A percentile compares a stretch with the other conserved stretches of the same genome.
Evolutionary conservation across 1,284 basidiomycete genomes (phyloP).

Genomic region (Microbotryum intermedium): DNA sequence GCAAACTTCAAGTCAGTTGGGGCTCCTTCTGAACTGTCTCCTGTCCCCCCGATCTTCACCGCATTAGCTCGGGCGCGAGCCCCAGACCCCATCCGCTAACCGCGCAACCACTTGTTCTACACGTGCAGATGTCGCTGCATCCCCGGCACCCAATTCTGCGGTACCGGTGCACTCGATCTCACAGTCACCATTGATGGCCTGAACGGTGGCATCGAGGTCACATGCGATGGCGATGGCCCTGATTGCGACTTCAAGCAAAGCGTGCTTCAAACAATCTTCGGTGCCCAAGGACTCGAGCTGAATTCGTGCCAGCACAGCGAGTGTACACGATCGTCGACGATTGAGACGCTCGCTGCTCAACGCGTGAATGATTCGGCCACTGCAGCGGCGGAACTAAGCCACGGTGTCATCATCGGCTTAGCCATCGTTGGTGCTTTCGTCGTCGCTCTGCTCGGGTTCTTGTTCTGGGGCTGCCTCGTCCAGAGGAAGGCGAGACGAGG

Average conservation of each 20-base stretch:
- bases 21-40: not conserved
- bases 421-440: conserved; percentile 65
- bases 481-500: conserved; percentile 60
- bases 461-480: conserved; percentile 53
- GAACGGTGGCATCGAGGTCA: conserved; percentile 46
- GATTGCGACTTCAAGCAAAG: conserved; percentile 68
- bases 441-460: conserved; percentile 50
- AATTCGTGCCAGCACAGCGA: conserved; percentile 71
- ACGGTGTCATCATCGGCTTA: conserved; percentile 77
- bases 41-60: too few species aligned
- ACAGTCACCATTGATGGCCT: conserved; percentile 54
- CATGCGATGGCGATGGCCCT: conserved; percentile 50
- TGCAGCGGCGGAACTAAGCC: conserved; percentile 45
- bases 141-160: conserved; percentile 62
- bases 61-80: too few species aligned
- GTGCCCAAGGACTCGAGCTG: conserved; percentile 58
- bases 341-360: conserved; percentile 48
- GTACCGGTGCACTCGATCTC: conserved; percentile 49
- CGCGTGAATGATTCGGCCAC: conserved; percentile 22
- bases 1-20: not conserved
- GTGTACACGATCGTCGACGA: conserved; percentile 67
- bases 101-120: not conserved
- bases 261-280: conserved; percentile 59
- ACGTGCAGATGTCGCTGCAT: conserved; percentile 55
- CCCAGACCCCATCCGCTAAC: not conserved